phyloP scores from a whole-genome alignment of 345 rosid genomes.

The Hibiscus tridactylites region DNA sequence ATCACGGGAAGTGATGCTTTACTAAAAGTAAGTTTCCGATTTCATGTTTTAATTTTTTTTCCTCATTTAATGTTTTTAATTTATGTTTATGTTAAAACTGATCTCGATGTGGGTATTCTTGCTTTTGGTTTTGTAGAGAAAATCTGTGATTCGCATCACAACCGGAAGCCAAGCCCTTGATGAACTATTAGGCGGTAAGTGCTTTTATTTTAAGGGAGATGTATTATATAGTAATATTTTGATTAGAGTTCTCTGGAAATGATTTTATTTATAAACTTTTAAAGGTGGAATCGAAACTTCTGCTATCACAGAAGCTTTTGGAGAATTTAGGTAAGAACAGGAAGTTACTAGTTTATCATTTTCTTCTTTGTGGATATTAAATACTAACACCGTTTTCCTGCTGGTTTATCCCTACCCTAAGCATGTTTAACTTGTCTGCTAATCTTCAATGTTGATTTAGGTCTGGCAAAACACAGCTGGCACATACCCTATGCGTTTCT shows the following conservation, averaged over 20 bases:
- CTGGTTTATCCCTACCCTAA: too few relatives aligned
- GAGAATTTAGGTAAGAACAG: slow-evolving; percentile 67
- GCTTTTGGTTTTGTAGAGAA: slow-evolving; percentile 34
- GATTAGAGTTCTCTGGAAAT: not conserved
- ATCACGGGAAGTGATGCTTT: slow-evolving; percentile 91
- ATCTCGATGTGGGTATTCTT: not conserved
- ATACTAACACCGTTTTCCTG: not conserved
- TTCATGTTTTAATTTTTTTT: not conserved
- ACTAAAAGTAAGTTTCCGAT: slow-evolving; percentile 46
- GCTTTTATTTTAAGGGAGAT: not conserved
- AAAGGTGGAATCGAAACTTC: slow-evolving; percentile 81
- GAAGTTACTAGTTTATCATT: not conserved
- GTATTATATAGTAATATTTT: not conserved
- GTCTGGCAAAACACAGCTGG: slow-evolving; percentile 93
- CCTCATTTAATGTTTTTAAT: not conserved
- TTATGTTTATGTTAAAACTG: not conserved
- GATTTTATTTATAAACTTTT: slow-evolving; percentile 8
- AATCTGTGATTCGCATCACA: slow-evolving; percentile 63
- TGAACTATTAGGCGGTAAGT: slow-evolving; percentile 75
- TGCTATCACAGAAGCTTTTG: slow-evolving; percentile 89
- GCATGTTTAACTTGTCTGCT: not conserved
- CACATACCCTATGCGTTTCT: slow-evolving; percentile 77
- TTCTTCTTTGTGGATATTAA: not conserved
- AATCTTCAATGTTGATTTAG: slow-evolving; percentile 25
- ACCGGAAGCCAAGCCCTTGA: slow-evolving; percentile 95